Conservation (phyloP, 495 filamentous ascomycete genomes). For the Aspergillus bridgeri region DNA sequence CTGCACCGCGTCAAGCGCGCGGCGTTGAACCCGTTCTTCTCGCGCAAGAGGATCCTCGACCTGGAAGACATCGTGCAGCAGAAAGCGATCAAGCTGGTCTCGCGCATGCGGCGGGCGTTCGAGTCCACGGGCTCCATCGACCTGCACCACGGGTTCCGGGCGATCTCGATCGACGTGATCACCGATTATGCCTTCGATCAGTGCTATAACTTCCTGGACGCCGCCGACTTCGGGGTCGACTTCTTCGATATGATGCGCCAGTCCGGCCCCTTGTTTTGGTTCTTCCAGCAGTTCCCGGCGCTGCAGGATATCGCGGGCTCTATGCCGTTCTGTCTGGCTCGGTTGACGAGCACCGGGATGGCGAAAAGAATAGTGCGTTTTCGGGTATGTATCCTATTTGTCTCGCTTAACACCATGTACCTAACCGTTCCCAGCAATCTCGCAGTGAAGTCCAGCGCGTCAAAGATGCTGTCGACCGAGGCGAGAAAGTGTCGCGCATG, state of each 20-base stretch:
- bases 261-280: conserved; percentile 18
- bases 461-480: conserved; percentile 16
- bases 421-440: conserved; percentile 6
- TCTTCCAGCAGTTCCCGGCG: conserved; percentile 24
- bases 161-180: conserved; percentile 42
- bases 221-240: conserved; percentile 14
- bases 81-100: conserved; percentile 11
- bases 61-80: conserved; percentile 29
- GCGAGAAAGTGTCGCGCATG: conserved; percentile 16
- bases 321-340: conserved; percentile 22
- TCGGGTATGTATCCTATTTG: conserved; percentile 8
- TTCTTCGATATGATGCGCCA: conserved; percentile 19
- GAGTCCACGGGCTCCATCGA: conserved; percentile 14
- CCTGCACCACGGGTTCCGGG: conserved; percentile 26
- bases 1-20: conserved; percentile 32
- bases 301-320: conserved; percentile 11
- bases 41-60: conserved; percentile 28
- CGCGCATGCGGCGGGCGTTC: conserved; percentile 15
- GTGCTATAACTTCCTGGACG: conserved; percentile 18
- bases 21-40: conserved; percentile 42
- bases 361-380: conserved; percentile 22
- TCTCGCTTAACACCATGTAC: background rate
- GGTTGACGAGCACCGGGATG: conserved; percentile 9
- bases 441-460: conserved; percentile 16
- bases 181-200: conserved; percentile 41